Evolutionary conservation across 2,329 filamentous ascomycete species (phyloP).

Genomic region (Cucurbitaria berberidis): DNA sequence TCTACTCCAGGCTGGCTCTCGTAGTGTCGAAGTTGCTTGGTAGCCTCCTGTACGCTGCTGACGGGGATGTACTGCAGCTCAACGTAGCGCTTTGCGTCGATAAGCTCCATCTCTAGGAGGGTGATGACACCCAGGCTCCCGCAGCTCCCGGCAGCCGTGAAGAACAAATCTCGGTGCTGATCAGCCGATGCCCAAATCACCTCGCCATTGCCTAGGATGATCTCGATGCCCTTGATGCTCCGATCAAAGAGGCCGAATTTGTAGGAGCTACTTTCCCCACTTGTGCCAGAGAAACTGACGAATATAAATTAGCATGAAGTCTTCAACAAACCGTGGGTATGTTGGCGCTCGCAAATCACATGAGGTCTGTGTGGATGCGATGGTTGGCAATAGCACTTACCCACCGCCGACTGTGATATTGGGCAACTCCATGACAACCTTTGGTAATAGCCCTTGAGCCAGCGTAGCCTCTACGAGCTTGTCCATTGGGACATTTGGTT

Average conservation of each 20-base stretch:
- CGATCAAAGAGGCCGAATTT: constrained; percentile 70
- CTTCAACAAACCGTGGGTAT: background rate
- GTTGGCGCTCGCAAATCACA: background rate
- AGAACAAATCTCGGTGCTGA: constrained; percentile 61
- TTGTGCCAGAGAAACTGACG: constrained; percentile 64
- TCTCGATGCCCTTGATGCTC: constrained; percentile 67
- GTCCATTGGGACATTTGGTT: constrained; percentile 75
- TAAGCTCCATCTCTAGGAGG: constrained; percentile 64
- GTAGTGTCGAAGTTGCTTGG: constrained; percentile 57
- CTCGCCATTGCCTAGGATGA: constrained; percentile 66
- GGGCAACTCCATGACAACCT: constrained; percentile 74
- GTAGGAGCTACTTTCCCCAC: constrained; percentile 71
- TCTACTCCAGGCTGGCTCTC: constrained; percentile 56
- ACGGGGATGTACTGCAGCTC: constrained; percentile 67
- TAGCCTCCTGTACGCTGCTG: constrained; percentile 56
- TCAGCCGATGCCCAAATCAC: constrained; percentile 56
- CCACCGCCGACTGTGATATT: constrained; percentile 73
- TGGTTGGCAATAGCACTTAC: constrained; percentile 11
- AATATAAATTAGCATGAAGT: background rate
- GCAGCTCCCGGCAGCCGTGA: constrained; percentile 64
- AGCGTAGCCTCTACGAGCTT: constrained; percentile 64
- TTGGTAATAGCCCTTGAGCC: constrained; percentile 62
- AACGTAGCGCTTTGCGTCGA: constrained; percentile 63
- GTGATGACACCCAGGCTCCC: constrained; percentile 68
- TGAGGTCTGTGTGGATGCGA: background rate